These are phyloP conservation scores for Penicillium silybi DNA, from an alignment of 495 filamentous ascomycete genomes.

Conservation along the genomic window DNA sequence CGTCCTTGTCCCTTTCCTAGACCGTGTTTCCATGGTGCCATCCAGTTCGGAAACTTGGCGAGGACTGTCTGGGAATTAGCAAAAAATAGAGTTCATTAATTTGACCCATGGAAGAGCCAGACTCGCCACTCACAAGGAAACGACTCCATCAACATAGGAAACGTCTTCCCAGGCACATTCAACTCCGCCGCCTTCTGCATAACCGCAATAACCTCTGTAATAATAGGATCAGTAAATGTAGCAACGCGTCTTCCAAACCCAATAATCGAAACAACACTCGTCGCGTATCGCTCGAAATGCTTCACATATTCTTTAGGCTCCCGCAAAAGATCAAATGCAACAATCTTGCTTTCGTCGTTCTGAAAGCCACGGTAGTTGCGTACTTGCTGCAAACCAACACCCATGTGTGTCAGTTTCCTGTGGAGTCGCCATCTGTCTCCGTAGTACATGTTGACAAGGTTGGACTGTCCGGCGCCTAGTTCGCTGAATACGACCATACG, in stretches of 20 bases:
- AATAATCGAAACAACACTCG: constrained; percentile 43
- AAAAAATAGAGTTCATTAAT: not conserved
- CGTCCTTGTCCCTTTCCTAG: constrained; percentile 29
- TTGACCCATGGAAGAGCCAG: not conserved
- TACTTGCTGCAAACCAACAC: constrained; percentile 57
- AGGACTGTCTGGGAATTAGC: constrained; percentile 24
- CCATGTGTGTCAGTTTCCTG: constrained; percentile 59
- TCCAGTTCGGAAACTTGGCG: constrained; percentile 31
- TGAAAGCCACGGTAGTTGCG: constrained; percentile 56
- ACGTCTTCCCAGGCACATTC: constrained; percentile 51
- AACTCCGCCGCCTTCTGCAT: constrained; percentile 34
- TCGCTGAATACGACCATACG: constrained; percentile 28
- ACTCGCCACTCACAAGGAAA: constrained; percentile 35
- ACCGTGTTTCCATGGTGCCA: constrained; percentile 37
- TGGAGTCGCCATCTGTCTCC: constrained; percentile 58
- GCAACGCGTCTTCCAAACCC: constrained; percentile 36
- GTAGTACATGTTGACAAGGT: constrained; percentile 57
- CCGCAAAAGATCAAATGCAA: constrained; percentile 33
- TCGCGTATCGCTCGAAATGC: constrained; percentile 41
- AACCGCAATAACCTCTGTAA: constrained; percentile 42
- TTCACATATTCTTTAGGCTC: constrained; percentile 36
- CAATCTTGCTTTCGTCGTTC: constrained; percentile 49
- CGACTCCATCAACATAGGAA: constrained; percentile 59
- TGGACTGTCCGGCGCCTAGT: constrained; percentile 54
- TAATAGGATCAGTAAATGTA: constrained; percentile 36